Conservation (phyloP, 139 green algal species). For the Trebouxia sp. region DNA sequence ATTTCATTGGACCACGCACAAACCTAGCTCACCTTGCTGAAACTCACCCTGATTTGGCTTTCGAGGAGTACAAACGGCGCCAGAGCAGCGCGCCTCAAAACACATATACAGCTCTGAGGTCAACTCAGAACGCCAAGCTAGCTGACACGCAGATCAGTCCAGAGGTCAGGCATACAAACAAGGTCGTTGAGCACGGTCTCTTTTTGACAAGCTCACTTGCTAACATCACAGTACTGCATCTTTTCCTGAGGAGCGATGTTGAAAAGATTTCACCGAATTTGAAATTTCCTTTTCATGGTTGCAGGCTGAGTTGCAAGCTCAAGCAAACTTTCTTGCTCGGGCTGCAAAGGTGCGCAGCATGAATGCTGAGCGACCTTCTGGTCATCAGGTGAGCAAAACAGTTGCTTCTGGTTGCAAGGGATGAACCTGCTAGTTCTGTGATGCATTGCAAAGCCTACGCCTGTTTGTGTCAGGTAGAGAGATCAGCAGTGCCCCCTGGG, state of each 20-base stretch:
- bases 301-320: slow-evolving; percentile 3
- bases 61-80: neutral
- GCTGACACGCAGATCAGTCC: neutral
- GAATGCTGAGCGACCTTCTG: neutral
- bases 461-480: no score
- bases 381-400: slow-evolving; percentile 5
- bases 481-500: no score
- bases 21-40: neutral
- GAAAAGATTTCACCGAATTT: no score
- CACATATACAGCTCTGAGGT: neutral
- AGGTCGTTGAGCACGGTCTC: no score
- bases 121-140: neutral
- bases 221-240: no score
- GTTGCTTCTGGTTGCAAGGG: no score
- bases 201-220: no score
- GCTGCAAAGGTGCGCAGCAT: neutral
- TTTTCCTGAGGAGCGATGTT: no score
- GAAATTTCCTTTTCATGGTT: no score
- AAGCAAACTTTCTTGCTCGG: slow-evolving; percentile 2
- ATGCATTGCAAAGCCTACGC: no score
- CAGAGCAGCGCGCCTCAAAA: neutral
- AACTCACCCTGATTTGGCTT: neutral
- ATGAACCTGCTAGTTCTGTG: no score
- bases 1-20: neutral
- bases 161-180: neutral